These are phyloP conservation scores for Melanogaster broomeanus DNA, from an alignment of 768 basidiomycete species.

Conservation along the genomic window DNA sequence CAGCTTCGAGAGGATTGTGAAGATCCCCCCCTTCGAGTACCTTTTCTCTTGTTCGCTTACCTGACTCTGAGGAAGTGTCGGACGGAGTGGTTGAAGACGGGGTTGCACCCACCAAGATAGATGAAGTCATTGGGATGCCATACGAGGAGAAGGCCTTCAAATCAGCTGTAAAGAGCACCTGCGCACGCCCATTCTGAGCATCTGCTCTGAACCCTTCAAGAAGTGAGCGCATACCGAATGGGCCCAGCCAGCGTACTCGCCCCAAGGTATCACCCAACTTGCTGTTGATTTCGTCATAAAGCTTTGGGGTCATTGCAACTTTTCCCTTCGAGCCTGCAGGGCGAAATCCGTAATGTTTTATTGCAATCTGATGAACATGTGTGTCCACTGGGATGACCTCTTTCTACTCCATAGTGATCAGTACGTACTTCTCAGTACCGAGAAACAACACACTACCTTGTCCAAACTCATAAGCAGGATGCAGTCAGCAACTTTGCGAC, in stretches of 20 bases:
- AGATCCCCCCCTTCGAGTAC: slow-evolving; percentile 8
- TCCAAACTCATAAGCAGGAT: slow-evolving; percentile 90
- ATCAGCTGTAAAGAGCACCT: slow-evolving; percentile 80
- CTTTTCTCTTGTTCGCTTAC: slow-evolving; percentile 31
- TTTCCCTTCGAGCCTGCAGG: slow-evolving; percentile 42
- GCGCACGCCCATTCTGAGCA: background rate
- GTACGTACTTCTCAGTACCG: background rate
- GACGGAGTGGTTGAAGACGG: slow-evolving; percentile 31
- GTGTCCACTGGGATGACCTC: slow-evolving; percentile 95
- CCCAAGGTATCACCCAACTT: slow-evolving; percentile 73
- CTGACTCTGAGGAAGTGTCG: slow-evolving; percentile 34
- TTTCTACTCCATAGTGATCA: slow-evolving; percentile 44
- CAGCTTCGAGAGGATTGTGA: background rate
- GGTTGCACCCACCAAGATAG: slow-evolving; percentile 6
- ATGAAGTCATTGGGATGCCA: slow-evolving; percentile 40
- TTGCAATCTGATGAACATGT: slow-evolving; percentile 89
- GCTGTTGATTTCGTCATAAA: slow-evolving; percentile 71
- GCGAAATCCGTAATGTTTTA: slow-evolving; percentile 73
- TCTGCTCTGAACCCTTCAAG: background rate
- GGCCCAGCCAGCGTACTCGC: slow-evolving; percentile 87
- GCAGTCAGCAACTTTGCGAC: slow-evolving; percentile 96
- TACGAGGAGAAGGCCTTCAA: slow-evolving; percentile 66
- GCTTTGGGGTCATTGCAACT: slow-evolving; percentile 66
- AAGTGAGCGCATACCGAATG: slow-evolving; percentile 59
- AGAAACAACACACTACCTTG: slow-evolving; percentile 55